Base-by-base conservation (phyloP, 352 stramenopile genomes). In the Phytophthora fragariae region DNA sequence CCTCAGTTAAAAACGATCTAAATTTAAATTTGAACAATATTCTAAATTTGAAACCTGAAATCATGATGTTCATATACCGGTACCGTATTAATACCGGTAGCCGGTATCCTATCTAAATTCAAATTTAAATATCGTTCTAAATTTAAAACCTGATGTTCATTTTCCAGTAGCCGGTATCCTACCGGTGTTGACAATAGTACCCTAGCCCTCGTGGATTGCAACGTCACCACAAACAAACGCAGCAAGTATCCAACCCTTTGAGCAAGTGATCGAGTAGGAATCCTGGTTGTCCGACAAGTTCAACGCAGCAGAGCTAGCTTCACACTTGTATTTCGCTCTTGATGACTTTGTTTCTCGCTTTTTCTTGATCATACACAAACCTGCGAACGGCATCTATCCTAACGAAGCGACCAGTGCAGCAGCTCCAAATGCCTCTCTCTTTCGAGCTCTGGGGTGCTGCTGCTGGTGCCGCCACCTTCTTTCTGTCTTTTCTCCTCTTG, bases 341-440 rank as follows among this genome's bases (percentile, higher is more conserved):
- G 60, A 49, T 72, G 56, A 74, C 33, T 64, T 72, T 75, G 56
- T 76, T 78, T 72, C 33, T 73, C 58, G 27, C 44, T 9, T 72
- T 69, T 72, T 58, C 39, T 70, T 37, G 61, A 75, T 76, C 60
- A 54, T 76, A 79, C 73, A 79, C 73, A 67, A 70, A 79, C 55
- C 58, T 69, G 66, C 66, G 49, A 72, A 77, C 58, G 50, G 73
- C 70, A 62, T 79, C 74, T 81, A 81, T 79, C 65, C 65, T 79
- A 81, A 76, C 70, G 67, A 81, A 76, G 66, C 65, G 63, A 54
- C 47, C 74, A 6, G 44, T 29, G 53, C 70, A 76, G 61, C 70
- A 73, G 56, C 47, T 17, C 56, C 44, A 62, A 12, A 54, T 19
- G 62, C 70, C 62, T 76, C 62, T 72, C 57, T 73, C 70, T 27